These are phyloP conservation scores for Microstegium vimineum DNA, from an alignment of 176 grass and related monocot genomes.

Conservation along the genomic window DNA sequence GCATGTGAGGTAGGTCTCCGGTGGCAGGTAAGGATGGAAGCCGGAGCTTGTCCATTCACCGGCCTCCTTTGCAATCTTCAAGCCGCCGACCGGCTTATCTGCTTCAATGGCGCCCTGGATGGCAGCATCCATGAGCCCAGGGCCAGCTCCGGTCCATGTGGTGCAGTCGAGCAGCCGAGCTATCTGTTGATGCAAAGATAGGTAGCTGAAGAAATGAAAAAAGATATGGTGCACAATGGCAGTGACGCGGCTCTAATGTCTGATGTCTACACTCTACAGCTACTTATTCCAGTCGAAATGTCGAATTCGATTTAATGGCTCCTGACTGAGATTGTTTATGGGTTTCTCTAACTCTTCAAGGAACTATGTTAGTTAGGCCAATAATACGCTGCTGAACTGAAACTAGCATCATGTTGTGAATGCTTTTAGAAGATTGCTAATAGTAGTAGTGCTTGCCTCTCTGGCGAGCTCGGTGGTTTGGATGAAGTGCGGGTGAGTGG, in stretches of 20 bases:
- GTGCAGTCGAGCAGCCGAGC: slow-evolving; percentile 72
- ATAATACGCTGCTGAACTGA: not conserved
- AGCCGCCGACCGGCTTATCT: slow-evolving; percentile 57
- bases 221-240: not conserved
- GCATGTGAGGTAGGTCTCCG: slow-evolving; percentile 73
- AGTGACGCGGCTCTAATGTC: not conserved
- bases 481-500: slow-evolving; percentile 55
- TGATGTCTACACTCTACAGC: not conserved
- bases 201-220: not conserved
- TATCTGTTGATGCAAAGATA: slow-evolving; percentile 22
- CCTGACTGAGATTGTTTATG: not conserved
- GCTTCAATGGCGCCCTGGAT: slow-evolving; percentile 59
- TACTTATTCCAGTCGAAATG: not conserved
- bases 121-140: slow-evolving; percentile 84
- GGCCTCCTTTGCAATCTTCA: slow-evolving; percentile 78
- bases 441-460: slow-evolving; percentile 44
- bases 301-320: not conserved
- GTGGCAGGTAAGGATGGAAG: slow-evolving; percentile 73
- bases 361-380: not conserved
- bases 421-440: not conserved
- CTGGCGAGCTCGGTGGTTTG: slow-evolving; percentile 56
- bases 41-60: slow-evolving; percentile 77
- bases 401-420: not conserved
- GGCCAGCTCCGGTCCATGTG: slow-evolving; percentile 77
- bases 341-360: not conserved